phyloP scores from a whole-genome alignment of 768 basidiomycete species.

The Naganishia antarctica region DNA sequence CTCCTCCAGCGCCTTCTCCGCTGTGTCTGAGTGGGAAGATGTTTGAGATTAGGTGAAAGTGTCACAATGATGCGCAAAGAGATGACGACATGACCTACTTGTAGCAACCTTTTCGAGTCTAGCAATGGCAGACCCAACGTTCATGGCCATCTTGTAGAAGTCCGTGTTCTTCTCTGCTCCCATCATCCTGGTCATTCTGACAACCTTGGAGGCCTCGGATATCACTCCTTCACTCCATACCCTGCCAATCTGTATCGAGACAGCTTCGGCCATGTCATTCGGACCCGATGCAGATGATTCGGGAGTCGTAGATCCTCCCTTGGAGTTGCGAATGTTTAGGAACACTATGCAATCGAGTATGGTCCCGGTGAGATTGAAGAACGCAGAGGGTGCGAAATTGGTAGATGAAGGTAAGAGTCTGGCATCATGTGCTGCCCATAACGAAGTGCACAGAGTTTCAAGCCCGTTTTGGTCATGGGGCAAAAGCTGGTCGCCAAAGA shows the following conservation, averaged over 20 bases:
- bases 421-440: constrained; percentile 77
- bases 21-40: neutral
- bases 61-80: too few relatives aligned
- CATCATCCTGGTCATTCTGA: constrained; percentile 20
- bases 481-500: constrained; percentile 34
- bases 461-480: constrained; percentile 49
- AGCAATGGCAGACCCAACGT: neutral
- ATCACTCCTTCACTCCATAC: constrained; percentile 44
- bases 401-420: constrained; percentile 57
- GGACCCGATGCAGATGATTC: neutral
- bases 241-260: neutral
- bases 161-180: constrained; percentile 20
- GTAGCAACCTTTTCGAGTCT: constrained; percentile 18
- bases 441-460: constrained; percentile 61
- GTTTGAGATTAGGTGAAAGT: neutral
- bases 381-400: constrained; percentile 51
- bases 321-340: constrained; percentile 41
- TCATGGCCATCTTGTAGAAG: constrained; percentile 12
- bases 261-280: neutral
- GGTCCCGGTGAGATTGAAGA: constrained; percentile 61
- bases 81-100: neutral
- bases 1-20: neutral
- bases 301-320: neutral
- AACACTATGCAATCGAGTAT: constrained; percentile 67
- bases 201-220: constrained; percentile 12